These are phyloP conservation scores for Przewalskia tangutica DNA, from an alignment of 257 asterid genomes.

Conservation along the genomic window DNA sequence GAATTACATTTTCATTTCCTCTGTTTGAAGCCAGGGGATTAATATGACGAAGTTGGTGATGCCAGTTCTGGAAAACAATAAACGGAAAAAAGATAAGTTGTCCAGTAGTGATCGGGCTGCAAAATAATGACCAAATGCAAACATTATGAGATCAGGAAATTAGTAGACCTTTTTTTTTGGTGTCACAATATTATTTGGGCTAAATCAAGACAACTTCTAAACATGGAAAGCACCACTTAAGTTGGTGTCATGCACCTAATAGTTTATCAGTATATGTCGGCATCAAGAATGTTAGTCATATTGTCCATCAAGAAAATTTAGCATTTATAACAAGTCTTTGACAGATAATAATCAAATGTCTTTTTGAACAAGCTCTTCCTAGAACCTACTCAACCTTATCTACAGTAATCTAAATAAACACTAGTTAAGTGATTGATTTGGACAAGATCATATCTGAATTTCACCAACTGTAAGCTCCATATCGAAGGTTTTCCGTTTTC, in stretches of 20 bases:
- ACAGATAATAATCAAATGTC: background rate
- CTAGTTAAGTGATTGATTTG: background rate
- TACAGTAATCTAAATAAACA: background rate
- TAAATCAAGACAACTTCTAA: no score
- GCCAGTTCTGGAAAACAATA: background rate
- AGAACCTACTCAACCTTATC: background rate
- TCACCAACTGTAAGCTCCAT: background rate
- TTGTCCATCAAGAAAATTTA: background rate
- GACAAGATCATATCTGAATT: background rate
- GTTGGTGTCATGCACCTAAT: background rate
- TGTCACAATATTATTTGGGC: no score
- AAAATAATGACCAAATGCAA: background rate
- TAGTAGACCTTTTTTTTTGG: background rate
- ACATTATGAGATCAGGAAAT: background rate
- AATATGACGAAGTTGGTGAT: background rate
- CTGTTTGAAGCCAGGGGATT: background rate
- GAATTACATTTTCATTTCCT: conserved; percentile 4
- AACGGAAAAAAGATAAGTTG: background rate
- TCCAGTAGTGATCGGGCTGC: background rate
- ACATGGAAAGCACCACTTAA: background rate
- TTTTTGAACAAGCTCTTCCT: background rate
- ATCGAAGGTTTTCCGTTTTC: background rate
- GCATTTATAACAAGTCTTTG: background rate
- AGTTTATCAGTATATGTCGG: background rate
- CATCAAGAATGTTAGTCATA: background rate